Conservation (phyloP, 2,329 filamentous ascomycete genomes). For the Nothophoma quercina region DNA sequence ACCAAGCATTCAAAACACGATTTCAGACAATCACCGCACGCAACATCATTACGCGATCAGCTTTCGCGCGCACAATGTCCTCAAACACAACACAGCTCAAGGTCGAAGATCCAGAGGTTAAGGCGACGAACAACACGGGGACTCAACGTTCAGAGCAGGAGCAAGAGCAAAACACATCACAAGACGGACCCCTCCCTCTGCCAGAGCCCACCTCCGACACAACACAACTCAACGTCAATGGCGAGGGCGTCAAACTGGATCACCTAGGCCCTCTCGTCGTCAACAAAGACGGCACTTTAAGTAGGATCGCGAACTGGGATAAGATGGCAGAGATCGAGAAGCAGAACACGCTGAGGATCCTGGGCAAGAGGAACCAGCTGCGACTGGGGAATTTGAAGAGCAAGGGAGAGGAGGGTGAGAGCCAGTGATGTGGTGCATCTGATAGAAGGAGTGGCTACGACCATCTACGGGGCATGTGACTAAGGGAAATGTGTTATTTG, state of each 20-base stretch:
- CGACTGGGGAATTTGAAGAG: conserved; percentile 64
- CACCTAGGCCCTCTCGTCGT: conserved; percentile 77
- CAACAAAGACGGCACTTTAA: conserved; percentile 74
- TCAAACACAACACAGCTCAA: neutral
- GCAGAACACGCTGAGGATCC: conserved; percentile 69
- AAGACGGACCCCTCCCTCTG: conserved; percentile 1
- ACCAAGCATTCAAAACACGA: neutral
- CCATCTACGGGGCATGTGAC: too few species aligned
- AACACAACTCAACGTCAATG: conserved; percentile 42
- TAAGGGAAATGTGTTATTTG: too few species aligned
- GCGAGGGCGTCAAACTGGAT: conserved; percentile 65
- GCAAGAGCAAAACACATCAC: neutral
- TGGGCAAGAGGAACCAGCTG: conserved; percentile 73
- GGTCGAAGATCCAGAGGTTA: too few species aligned
- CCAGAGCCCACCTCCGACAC: conserved; percentile 15
- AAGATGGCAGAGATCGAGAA: conserved; percentile 74
- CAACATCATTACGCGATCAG: neutral
- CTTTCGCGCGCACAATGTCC: conserved; percentile 7
- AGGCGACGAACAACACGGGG: neutral
- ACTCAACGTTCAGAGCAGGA: neutral
- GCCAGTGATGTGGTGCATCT: neutral
- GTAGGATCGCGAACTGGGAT: conserved; percentile 75
- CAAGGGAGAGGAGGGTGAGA: conserved; percentile 5
- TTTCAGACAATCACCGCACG: neutral
- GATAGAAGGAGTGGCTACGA: neutral